Percentiles rank a stretch among this genome's conserved stretches.
Evolutionary conservation across 2,329 filamentous ascomycete species (phyloP).

Genomic region (Leptosphaerulina australis): DNA sequence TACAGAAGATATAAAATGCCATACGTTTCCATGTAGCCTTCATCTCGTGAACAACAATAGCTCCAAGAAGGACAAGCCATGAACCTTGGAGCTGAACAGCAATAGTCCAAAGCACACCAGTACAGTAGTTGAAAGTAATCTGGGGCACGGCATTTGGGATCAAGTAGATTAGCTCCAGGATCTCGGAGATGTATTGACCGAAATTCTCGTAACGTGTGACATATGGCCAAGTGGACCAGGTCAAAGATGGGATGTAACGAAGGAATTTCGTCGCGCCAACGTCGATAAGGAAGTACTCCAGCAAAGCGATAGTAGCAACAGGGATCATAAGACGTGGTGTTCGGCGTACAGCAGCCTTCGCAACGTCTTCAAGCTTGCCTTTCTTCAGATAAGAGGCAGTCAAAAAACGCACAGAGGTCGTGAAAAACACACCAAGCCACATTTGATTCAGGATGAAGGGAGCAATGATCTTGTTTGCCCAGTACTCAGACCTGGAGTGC

Average conservation of each 20-base stretch:
- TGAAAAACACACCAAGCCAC: conserved; percentile 58
- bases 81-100: conserved; percentile 57
- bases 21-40: conserved; percentile 57
- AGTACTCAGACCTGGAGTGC: conserved; percentile 51
- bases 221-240: conserved; percentile 58
- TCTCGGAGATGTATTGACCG: conserved; percentile 52
- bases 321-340: conserved; percentile 57
- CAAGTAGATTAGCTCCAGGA: conserved; percentile 54
- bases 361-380: conserved; percentile 52
- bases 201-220: conserved; percentile 50
- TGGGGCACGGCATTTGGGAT: conserved; percentile 57
- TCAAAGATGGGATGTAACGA: conserved; percentile 54
- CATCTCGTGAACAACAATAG: conserved; percentile 54
- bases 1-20: conserved; percentile 52
- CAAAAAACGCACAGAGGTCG: conserved; percentile 56
- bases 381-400: conserved; percentile 51
- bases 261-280: conserved; percentile 52
- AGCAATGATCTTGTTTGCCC: conserved; percentile 51
- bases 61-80: conserved; percentile 53
- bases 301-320: conserved; percentile 50
- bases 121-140: conserved; percentile 57
- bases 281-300: conserved; percentile 57
- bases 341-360: conserved; percentile 53
- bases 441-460: conserved; percentile 55
- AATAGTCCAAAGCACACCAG: conserved; percentile 58